Evolutionary conservation across 2,329 filamentous ascomycete genomes (phyloP), one percentile per base, ranked within the genome.

Genomic region (Botrytis pseudocinerea): DNA sequence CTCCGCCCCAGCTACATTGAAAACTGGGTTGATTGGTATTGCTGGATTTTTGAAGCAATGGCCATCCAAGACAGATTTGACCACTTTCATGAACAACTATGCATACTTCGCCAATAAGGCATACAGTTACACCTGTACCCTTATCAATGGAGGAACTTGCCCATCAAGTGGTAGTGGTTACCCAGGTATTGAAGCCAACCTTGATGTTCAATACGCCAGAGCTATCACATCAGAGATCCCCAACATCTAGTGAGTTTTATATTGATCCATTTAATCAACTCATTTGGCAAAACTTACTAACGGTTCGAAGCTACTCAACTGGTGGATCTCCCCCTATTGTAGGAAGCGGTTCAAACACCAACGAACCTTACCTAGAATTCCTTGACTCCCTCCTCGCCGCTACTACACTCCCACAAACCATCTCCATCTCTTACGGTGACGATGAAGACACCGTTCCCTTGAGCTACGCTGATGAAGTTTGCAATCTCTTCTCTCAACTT

Each of bases 311-410:
- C 66, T 91, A 85, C 80, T 86, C 85, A 5, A 89, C 87, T 14
- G 88, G 86, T 38, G 89, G 88, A 28, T 87, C 86, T 78, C 81
- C 84, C 18, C 84, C 88, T 0, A 88, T 86, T 80, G 84, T 88
- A 59, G 76, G 83, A 8, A 70, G 70, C 14, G 76, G 80, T 76
- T 70, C 83, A 80, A 86, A 90, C 80, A 85, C 84, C 76, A 93
- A 93, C 80, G 91, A 93, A 82, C 90, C 90, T 0, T 93, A 92
- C 80, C 83, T 92, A 1, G 85, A 85, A 22, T 92, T 88, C 83
- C 83, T 92, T 12, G 84, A 87, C 72, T 88, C 88, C 80, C 80
- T 92, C 2, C 84, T 91, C 0, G 81, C 82, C 1, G 85, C 86
- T 74, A 77, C 81, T 32, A 81, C 86, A 70, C 83, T 93, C 2